These are phyloP conservation scores for Hanseniaspora hatyaiensis DNA, from an alignment of 805 yeast species.

Conservation along the genomic window DNA sequence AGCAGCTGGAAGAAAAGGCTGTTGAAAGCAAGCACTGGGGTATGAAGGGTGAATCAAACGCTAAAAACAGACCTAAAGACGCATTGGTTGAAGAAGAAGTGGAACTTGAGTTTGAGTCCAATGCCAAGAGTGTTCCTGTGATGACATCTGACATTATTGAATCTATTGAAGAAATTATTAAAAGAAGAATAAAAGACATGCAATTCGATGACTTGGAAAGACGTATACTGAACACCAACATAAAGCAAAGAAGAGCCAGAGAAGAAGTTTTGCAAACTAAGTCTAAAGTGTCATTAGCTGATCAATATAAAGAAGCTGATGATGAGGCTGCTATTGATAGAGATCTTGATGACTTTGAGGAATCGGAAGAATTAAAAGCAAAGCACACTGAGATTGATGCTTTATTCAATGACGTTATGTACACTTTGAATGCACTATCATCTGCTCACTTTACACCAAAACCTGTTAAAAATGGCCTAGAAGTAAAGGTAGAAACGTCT, in stretches of 20 bases:
- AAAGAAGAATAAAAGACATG: conserved; percentile 60
- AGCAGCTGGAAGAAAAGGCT: conserved; percentile 69
- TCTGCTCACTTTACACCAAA: conserved; percentile 94
- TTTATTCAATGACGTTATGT: conserved; percentile 48
- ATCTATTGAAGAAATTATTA: conserved; percentile 74
- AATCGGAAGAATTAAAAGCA: conserved; percentile 51
- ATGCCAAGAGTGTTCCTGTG: conserved; percentile 90
- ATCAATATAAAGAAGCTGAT: conserved; percentile 72
- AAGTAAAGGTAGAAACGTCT: conserved; percentile 71
- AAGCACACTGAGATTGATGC: conserved; percentile 70
- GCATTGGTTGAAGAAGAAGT: conserved; percentile 63
- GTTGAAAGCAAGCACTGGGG: conserved; percentile 90
- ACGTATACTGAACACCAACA: conserved; percentile 54
- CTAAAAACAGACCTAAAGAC: conserved; percentile 71
- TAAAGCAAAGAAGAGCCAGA: conserved; percentile 44
- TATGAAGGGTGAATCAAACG: conserved; percentile 80
- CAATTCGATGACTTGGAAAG: conserved; percentile 79
- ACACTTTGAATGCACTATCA: conserved; percentile 73
- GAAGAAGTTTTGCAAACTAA: conserved; percentile 72
- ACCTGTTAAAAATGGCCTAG: conserved; percentile 68
- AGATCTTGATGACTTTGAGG: conserved; percentile 35
- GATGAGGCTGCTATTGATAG: conserved; percentile 36
- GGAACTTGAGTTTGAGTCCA: conserved; percentile 72
- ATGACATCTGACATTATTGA: conserved; percentile 83
- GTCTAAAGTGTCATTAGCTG: conserved; percentile 80